Base-by-base conservation (phyloP, 768 basidiomycete genomes). In the Pisolithus microcarpus region DNA sequence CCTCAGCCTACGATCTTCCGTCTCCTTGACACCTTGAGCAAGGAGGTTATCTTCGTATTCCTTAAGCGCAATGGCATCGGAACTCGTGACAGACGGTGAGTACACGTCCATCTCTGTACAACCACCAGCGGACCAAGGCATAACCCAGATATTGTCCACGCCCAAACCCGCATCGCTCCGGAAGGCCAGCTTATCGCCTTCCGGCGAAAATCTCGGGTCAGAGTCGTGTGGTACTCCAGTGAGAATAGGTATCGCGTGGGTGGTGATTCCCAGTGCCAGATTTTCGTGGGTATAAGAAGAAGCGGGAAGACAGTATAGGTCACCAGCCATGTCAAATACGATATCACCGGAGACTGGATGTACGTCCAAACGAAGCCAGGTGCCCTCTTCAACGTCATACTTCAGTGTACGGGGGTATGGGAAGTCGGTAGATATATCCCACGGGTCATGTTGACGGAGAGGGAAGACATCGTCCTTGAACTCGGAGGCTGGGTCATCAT, bases 391-490 rank as follows among this genome's bases (percentile, higher is more conserved):
- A 13, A 87, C 85, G 50, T 85, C 80, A 61, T 82, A 88, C 50
- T 78, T 74, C 30, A 87, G 69, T 18, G 65, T 66, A n/a, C 85
- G 79, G 1, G 84, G 80, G 65, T 80, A 78, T n/a, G 78, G 74
- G 56, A 78, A 86, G 68, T 87, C 81, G 19, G 84, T 85, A 19
- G 85, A 86, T 53, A 87, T 87, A 59, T 87, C 85, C 84, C 84
- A 88, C 7, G 66, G 56, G 18, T 70, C 63, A 6, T 68, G 68
- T 37, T 73, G 72, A 31, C 83, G 82, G 23, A 84, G 64, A 19
- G 85, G 85, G 72, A 79, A 88, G 24, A 81, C 60, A 52, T 86
- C 65, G 51, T 78, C 76, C 58, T 70, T 68, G 72, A 77, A 77
- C 21, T 70, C 66, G 39, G 66, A 67, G 26, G 72, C 70, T 6